Evolutionary conservation across 2,329 filamentous ascomycete species (phyloP).

Genomic region (Phyllosticta citrichinensis): DNA sequence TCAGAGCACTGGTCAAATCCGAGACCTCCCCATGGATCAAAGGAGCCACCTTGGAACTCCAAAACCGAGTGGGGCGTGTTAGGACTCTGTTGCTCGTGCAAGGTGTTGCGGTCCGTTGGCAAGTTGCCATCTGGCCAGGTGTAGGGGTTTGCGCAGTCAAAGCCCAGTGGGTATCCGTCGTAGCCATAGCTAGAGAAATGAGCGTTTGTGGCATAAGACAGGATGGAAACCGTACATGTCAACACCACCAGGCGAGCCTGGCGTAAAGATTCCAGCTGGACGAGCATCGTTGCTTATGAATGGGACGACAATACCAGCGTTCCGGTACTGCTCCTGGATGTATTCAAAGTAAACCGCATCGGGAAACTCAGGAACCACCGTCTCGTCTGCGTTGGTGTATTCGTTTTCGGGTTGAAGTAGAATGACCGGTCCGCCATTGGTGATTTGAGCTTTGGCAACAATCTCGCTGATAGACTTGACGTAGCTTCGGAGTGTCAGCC

Average conservation of each 20-base stretch:
- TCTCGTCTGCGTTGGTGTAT: slow-evolving; percentile 47
- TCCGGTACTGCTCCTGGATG: slow-evolving; percentile 56
- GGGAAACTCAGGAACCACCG: slow-evolving; percentile 43
- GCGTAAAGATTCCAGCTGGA: slow-evolving; percentile 51
- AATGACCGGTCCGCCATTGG: slow-evolving; percentile 71
- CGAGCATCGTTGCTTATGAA: slow-evolving; percentile 65
- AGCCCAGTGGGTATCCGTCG: slow-evolving; percentile 53
- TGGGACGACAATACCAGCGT: slow-evolving; percentile 63
- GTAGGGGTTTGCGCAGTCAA: slow-evolving; percentile 51
- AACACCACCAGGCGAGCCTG: slow-evolving; percentile 45
- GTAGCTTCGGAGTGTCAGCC: slow-evolving; percentile 38
- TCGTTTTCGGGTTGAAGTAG: slow-evolving; percentile 76
- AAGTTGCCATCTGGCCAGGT: slow-evolving; percentile 49
- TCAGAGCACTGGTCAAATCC: slow-evolving; percentile 58
- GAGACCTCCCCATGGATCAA: slow-evolving; percentile 64
- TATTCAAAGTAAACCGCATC: slow-evolving; percentile 60
- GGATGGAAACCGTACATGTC: slow-evolving; percentile 46
- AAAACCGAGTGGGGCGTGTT: slow-evolving; percentile 55
- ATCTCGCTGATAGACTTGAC: slow-evolving; percentile 51
- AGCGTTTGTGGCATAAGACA: background rate
- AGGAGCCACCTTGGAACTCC: slow-evolving; percentile 63
- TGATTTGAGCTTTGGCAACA: slow-evolving; percentile 69
- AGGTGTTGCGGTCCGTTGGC: slow-evolving; percentile 45
- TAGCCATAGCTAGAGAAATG: slow-evolving; percentile 35
- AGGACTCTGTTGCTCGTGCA: slow-evolving; percentile 52